A percentile compares a stretch with the other conserved stretches of the same genome.
These are phyloP conservation scores for Beauveria pseudobassiana DNA, from an alignment of 2,329 filamentous ascomycete genomes.

Conservation along the genomic window DNA sequence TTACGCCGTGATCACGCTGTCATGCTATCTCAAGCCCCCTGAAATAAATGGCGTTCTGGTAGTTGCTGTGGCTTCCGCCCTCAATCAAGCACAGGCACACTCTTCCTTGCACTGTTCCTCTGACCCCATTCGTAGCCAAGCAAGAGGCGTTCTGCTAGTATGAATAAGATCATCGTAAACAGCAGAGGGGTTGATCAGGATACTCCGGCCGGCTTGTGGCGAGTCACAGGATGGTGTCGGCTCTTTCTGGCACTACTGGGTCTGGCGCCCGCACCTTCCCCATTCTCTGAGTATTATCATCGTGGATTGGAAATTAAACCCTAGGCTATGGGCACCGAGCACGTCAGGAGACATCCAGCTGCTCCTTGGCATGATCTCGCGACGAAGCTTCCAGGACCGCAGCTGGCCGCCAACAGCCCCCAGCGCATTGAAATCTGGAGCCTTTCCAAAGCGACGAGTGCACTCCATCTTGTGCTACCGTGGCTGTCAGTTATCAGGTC, in stretches of 20 bases:
- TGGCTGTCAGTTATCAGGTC: constrained; percentile 3
- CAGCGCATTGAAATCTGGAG: background rate
- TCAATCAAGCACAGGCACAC: background rate
- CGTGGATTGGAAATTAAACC: background rate
- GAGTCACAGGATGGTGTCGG: background rate
- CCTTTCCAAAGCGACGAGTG: background rate
- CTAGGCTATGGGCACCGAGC: background rate
- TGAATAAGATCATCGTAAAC: background rate
- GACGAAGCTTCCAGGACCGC: background rate
- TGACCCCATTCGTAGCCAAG: background rate
- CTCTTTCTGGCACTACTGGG: background rate
- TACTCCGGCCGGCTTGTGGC: background rate
- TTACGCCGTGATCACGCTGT: background rate
- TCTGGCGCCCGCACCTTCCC: background rate
- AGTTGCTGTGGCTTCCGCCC: background rate
- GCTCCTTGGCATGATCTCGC: background rate
- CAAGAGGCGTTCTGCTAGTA: background rate
- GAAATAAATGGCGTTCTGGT: background rate
- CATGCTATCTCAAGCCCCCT: background rate
- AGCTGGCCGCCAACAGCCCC: background rate
- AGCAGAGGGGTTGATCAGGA: background rate
- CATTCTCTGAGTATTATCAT: background rate
- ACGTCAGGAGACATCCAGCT: background rate
- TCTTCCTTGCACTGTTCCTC: background rate
- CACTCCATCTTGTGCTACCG: background rate